Conservation (phyloP, 2,329 filamentous ascomycete genomes). For the Alternaria atra region DNA sequence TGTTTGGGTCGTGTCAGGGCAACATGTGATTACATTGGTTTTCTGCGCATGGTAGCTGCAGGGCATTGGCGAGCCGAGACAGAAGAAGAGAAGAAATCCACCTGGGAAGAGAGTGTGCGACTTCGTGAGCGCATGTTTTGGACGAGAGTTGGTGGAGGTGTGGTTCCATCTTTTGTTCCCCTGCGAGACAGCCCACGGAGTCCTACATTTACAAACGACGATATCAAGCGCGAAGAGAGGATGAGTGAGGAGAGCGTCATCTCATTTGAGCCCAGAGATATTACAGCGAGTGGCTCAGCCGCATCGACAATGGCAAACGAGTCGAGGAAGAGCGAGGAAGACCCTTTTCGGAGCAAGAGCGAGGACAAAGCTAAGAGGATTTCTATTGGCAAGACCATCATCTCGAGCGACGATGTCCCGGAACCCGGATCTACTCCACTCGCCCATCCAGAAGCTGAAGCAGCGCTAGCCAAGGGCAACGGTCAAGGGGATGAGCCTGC, state of each 20-base stretch:
- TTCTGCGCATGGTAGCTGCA: slow-evolving; percentile 89
- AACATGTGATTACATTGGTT: slow-evolving; percentile 91
- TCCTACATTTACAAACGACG: slow-evolving; percentile 38
- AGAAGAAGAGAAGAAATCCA: slow-evolving; percentile 82
- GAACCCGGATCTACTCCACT: too few species aligned
- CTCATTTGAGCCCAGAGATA: slow-evolving; percentile 33
- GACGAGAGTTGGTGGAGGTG: slow-evolving; percentile 89
- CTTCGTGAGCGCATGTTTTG: slow-evolving; percentile 97
- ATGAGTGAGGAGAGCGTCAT: slow-evolving; percentile 42
- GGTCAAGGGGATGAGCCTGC: background rate
- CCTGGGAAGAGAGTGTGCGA: slow-evolving; percentile 94
- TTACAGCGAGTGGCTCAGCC: slow-evolving; percentile 23
- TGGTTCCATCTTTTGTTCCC: slow-evolving; percentile 71
- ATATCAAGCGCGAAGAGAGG: slow-evolving; percentile 29
- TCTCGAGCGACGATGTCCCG: slow-evolving; percentile 26
- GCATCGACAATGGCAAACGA: background rate
- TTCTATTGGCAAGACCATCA: slow-evolving; percentile 50
- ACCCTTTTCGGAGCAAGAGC: slow-evolving; percentile 43
- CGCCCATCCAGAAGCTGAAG: slow-evolving; percentile 7
- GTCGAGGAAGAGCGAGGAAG: slow-evolving; percentile 40
- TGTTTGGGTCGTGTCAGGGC: slow-evolving; percentile 85
- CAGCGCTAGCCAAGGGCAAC: background rate
- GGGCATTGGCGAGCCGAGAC: slow-evolving; percentile 89
- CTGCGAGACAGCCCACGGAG: slow-evolving; percentile 46
- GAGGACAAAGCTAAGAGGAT: slow-evolving; percentile 44